Percentiles rank a stretch among this genome's conserved stretches.
These are phyloP conservation scores for Annona squamosa DNA, from an alignment of 164 flowering plant species.

Conservation along the genomic window DNA sequence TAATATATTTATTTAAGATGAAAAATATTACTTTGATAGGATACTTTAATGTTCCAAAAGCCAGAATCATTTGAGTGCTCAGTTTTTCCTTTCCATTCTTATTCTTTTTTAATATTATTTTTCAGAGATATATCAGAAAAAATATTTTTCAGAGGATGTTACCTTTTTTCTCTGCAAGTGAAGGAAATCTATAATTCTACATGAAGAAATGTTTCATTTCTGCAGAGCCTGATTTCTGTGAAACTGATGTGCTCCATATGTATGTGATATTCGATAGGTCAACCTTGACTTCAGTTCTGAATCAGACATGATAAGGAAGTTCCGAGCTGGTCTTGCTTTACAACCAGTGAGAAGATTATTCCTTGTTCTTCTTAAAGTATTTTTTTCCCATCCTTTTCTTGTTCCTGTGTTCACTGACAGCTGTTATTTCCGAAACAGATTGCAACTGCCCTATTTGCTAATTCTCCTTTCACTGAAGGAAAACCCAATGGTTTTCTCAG, in stretches of 20 bases:
- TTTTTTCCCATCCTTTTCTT: background rate
- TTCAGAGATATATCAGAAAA: too few relatives aligned
- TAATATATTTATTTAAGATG: too few relatives aligned
- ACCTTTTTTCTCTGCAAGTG: background rate
- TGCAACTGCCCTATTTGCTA: constrained; percentile 95
- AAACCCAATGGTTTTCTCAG: constrained; percentile 95
- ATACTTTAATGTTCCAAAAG: too few relatives aligned
- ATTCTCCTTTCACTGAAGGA: constrained; percentile 98
- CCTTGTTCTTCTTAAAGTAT: constrained; percentile 1
- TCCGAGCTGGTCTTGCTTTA: constrained; percentile 91
- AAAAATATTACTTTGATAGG: too few relatives aligned
- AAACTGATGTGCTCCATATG: constrained; percentile 3
- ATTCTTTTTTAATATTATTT: too few relatives aligned
- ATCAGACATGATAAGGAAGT: constrained; percentile 93
- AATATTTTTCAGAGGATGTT: background rate
- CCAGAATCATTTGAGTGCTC: background rate
- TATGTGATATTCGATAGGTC: constrained; percentile 42
- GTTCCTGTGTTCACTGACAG: constrained; percentile 21
- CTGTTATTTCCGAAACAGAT: constrained; percentile 46
- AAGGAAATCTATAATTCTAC: background rate
- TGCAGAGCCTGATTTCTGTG: background rate
- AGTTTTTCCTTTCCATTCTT: background rate
- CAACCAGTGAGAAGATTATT: constrained; percentile 70
- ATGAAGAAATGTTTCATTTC: background rate
- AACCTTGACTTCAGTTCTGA: constrained; percentile 96